These are phyloP conservation scores for Castanopsis chinensis DNA, from an alignment of 306 rosid genomes.

Conservation along the genomic window DNA sequence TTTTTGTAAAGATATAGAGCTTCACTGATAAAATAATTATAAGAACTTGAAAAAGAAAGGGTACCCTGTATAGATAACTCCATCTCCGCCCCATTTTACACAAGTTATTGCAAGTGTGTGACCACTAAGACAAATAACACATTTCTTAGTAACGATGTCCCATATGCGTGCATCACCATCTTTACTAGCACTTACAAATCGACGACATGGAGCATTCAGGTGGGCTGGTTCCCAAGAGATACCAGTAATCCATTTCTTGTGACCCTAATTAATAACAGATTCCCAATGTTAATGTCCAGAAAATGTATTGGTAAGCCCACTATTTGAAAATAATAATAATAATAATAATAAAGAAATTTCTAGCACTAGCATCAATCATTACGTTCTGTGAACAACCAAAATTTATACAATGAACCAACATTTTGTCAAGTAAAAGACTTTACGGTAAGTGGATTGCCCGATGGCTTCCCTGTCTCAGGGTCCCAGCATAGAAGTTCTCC, in stretches of 20 bases:
- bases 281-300: slow-evolving; percentile 3
- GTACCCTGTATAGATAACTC: slow-evolving; percentile 91
- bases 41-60: not conserved
- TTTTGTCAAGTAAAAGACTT: slow-evolving; percentile 19
- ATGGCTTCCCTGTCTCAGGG: slow-evolving; percentile 81
- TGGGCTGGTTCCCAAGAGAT: slow-evolving; percentile 98
- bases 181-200: slow-evolving; percentile 94
- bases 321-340: not conserved
- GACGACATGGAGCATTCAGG: slow-evolving; percentile 80
- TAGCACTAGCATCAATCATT: not conserved
- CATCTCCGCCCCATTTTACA: slow-evolving; percentile 99
- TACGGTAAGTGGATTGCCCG: slow-evolving; percentile 66
- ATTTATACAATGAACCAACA: not conserved
- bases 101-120: slow-evolving; percentile 91
- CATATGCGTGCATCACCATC: slow-evolving; percentile 98
- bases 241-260: slow-evolving; percentile 95
- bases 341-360: not conserved
- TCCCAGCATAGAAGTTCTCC: slow-evolving; percentile 95
- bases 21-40: not conserved
- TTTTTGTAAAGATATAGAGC: not conserved
- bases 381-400: not conserved
- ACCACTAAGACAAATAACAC: slow-evolving; percentile 70
- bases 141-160: slow-evolving; percentile 69
- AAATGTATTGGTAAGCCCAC: not conserved
- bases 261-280: slow-evolving; percentile 55